These are phyloP conservation scores for Decorospora gaudefroyi DNA, from an alignment of 2,329 filamentous ascomycete genomes.

Conservation along the genomic window DNA sequence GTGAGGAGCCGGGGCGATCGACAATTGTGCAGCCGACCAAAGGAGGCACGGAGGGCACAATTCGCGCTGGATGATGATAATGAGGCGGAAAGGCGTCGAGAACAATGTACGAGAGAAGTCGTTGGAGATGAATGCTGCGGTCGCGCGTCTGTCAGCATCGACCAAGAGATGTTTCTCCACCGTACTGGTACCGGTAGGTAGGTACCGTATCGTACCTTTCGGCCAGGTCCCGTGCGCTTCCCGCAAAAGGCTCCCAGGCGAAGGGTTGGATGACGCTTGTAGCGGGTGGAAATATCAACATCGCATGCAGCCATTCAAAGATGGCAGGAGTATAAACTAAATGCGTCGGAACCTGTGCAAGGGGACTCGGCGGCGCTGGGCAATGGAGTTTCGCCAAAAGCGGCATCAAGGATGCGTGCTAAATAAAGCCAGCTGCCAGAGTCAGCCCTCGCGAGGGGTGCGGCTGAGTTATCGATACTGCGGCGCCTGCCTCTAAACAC, in stretches of 20 bases:
- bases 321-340: neutral
- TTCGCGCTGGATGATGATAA: neutral
- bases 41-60: constrained; percentile 1
- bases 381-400: constrained; percentile 8
- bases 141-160: too few species aligned
- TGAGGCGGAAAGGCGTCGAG: too few species aligned
- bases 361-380: constrained; percentile 12
- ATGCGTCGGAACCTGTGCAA: neutral
- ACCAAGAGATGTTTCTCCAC: constrained; percentile 3
- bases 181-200: too few species aligned
- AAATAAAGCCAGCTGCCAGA: constrained; percentile 22
- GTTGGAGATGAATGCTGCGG: too few species aligned
- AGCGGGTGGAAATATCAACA: constrained; percentile 3
- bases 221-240: constrained; percentile 9
- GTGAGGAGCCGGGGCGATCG: constrained; percentile 15
- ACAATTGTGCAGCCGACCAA: neutral
- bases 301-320: constrained; percentile 5
- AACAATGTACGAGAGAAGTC: too few species aligned
- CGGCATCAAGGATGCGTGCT: constrained; percentile 8
- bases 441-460: constrained; percentile 15
- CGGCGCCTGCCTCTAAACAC: constrained; percentile 6
- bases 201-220: too few species aligned
- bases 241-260: constrained; percentile 1
- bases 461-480: too few species aligned
- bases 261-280: constrained; percentile 11